Conservation (phyloP, 257 asterid genomes). For the Datura wrightii region DNA sequence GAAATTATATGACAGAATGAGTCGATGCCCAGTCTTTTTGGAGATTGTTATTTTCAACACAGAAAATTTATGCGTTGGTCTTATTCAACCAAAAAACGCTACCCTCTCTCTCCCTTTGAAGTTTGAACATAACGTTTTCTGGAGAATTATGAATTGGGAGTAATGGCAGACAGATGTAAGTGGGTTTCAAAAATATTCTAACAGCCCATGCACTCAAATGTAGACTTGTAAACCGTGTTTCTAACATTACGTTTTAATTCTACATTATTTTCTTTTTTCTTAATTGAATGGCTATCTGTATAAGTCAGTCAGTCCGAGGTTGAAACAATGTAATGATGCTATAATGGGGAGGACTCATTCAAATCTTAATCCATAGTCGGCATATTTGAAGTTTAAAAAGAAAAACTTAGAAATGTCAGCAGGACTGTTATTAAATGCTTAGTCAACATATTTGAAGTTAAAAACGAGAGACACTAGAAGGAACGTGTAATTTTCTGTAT, state of each 20-base stretch:
- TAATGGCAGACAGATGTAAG: conserved; percentile 33
- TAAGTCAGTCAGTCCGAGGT: background rate
- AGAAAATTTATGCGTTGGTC: conserved; percentile 5
- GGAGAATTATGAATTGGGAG: background rate
- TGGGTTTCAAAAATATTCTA: conserved; percentile 24
- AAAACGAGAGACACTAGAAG: background rate
- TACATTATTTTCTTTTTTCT: background rate
- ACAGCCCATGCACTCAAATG: conserved; percentile 28
- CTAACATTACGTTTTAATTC: background rate
- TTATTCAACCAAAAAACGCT: background rate
- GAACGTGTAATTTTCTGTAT: background rate
- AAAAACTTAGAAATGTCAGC: background rate
- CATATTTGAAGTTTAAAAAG: conserved; percentile 2
- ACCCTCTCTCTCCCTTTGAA: conserved; percentile 23
- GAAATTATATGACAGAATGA: background rate
- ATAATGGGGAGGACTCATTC: background rate
- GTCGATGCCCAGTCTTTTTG: conserved; percentile 23
- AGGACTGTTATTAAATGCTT: background rate
- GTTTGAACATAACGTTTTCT: conserved; percentile 26
- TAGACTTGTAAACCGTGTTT: conserved; percentile 28
- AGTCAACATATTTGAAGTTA: background rate
- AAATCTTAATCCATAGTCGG: background rate
- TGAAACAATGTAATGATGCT: background rate
- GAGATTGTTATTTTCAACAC: background rate
- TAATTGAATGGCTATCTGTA: background rate